These are phyloP conservation scores for Plasmodium vinckei DNA, from an alignment of 169 alveolate genomes.

Conservation along the genomic window DNA sequence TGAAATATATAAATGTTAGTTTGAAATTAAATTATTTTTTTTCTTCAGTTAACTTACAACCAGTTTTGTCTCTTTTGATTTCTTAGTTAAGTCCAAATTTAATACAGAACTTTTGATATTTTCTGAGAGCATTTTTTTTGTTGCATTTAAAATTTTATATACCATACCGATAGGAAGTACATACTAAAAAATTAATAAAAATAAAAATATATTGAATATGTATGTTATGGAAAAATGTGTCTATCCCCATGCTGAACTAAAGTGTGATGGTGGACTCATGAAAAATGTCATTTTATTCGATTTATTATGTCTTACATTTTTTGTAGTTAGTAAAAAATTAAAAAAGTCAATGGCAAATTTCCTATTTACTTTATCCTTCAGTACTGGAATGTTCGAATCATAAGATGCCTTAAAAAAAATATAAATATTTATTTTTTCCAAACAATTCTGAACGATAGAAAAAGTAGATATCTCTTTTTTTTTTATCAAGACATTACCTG, in stretches of 20 bases:
- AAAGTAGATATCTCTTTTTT: not conserved
- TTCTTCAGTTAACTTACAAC: slow-evolving; percentile 16
- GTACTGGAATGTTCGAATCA: slow-evolving; percentile 26
- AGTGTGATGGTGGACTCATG: not conserved
- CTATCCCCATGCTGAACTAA: not conserved
- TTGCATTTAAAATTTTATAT: slow-evolving; percentile 13
- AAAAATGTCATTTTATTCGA: no score
- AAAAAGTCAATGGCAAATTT: slow-evolving; percentile 49
- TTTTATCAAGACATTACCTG: not conserved
- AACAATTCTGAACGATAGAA: no score
- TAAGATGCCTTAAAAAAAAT: slow-evolving; percentile 13
- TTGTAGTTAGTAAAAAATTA: slow-evolving; percentile 42
- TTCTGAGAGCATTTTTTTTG: slow-evolving; percentile 60
- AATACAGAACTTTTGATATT: slow-evolving; percentile 55
- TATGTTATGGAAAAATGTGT: not conserved
- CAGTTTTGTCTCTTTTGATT: slow-evolving; percentile 48
- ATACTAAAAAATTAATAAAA: not conserved
- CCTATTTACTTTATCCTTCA: slow-evolving; percentile 55
- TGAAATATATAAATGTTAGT: not conserved
- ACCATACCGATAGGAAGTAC: slow-evolving; percentile 37
- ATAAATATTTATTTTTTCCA: not conserved
- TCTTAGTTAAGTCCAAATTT: slow-evolving; percentile 33
- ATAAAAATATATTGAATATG: no score
- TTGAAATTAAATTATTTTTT: not conserved
- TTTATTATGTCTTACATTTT: slow-evolving; percentile 12